phyloP scores from a whole-genome alignment of 495 filamentous ascomycete genomes.

The Aspergillus kassunensis region DNA sequence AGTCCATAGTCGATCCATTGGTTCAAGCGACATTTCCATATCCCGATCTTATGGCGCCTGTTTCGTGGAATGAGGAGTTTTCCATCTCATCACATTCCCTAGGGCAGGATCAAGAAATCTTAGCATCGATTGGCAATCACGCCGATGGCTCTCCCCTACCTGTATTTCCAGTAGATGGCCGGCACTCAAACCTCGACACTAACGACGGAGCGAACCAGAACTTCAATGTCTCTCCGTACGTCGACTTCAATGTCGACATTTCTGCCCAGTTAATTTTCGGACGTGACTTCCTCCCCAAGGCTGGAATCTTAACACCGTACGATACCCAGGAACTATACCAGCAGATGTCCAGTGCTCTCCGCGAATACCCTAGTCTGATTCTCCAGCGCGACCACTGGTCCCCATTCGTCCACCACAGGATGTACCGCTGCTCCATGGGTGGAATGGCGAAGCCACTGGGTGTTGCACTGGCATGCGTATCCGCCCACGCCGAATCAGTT shows the following conservation, averaged over 20 bases:
- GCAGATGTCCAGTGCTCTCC: constrained; percentile 10
- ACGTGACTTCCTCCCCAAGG: constrained; percentile 3
- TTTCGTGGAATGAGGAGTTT: constrained; percentile 12
- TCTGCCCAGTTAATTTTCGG: constrained; percentile 6
- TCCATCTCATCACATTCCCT: neutral
- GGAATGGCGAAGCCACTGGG: constrained; percentile 16
- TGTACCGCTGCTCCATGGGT: constrained; percentile 13
- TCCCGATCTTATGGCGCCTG: neutral
- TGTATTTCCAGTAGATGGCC: neutral
- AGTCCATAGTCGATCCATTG: neutral
- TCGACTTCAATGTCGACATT: neutral
- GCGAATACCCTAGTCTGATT: constrained; percentile 12
- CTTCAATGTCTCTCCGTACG: neutral
- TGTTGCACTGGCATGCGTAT: constrained; percentile 10
- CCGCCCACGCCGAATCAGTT: constrained; percentile 7
- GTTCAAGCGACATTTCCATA: neutral
- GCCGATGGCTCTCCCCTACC: neutral
- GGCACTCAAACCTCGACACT: neutral
- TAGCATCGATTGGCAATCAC: neutral
- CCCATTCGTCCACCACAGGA: constrained; percentile 15
- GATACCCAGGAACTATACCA: constrained; percentile 1
- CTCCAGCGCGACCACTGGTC: constrained; percentile 18
- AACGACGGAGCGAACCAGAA: neutral
- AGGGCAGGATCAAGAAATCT: neutral
- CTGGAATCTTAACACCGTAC: neutral